Evolutionary conservation across 495 filamentous ascomycete genomes (phyloP).

Genomic region (Niebla homalea): DNA sequence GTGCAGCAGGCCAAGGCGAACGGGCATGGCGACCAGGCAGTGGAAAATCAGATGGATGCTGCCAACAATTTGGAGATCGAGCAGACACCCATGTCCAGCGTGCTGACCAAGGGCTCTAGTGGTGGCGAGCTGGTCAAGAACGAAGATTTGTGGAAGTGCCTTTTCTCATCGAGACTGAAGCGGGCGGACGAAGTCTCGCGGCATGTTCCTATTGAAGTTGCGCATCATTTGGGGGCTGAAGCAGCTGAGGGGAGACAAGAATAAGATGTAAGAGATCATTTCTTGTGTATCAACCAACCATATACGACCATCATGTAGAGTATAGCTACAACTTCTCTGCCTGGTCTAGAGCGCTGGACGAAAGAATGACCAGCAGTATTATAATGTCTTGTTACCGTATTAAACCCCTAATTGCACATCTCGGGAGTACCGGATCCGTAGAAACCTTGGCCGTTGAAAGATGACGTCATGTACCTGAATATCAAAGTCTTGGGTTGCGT

Average conservation of each 20-base stretch:
- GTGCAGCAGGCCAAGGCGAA: slow-evolving; percentile 20
- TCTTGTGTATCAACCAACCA: no score
- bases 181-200: slow-evolving; percentile 3
- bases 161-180: slow-evolving; percentile 41
- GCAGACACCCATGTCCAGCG: slow-evolving; percentile 45
- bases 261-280: background rate
- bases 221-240: slow-evolving; percentile 32
- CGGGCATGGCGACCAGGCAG: slow-evolving; percentile 22
- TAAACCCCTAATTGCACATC: no score
- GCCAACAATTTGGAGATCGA: slow-evolving; percentile 77
- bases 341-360: no score
- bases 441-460: no score
- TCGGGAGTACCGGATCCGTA: no score
- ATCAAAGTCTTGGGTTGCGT: no score
- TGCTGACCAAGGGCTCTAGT: slow-evolving; percentile 54
- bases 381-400: no score
- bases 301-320: no score
- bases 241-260: slow-evolving; percentile 26
- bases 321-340: no score
- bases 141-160: slow-evolving; percentile 77
- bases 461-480: no score
- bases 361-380: no score
- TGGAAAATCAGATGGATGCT: slow-evolving; percentile 53
- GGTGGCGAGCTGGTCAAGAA: slow-evolving; percentile 72
- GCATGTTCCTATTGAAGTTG: slow-evolving; percentile 29